Conservation (phyloP, 78 protist genomes). For the Emiliania huxleyi region DNA sequence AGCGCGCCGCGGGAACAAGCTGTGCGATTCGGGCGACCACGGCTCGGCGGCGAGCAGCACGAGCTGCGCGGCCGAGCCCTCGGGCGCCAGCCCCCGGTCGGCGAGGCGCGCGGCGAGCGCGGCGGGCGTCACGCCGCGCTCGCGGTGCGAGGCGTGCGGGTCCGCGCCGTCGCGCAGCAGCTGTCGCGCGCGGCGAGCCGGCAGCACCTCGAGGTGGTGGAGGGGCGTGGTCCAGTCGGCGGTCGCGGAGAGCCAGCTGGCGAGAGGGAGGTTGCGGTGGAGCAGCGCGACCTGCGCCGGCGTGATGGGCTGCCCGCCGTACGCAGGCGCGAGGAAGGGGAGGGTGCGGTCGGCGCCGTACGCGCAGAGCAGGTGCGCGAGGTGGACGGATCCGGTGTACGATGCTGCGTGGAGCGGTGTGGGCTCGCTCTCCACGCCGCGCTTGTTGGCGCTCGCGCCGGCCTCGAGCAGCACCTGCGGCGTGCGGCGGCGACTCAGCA, state of each 20-base stretch:
- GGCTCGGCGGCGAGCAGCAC: background rate
- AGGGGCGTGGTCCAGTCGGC: background rate
- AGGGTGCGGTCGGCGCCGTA: background rate
- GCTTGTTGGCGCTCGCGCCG: background rate
- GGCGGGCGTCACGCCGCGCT: background rate
- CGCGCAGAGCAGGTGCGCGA: background rate
- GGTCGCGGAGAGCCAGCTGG: background rate
- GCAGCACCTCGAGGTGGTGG: background rate
- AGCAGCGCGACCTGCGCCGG: background rate
- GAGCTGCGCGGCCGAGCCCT: background rate
- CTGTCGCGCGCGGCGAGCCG: background rate
- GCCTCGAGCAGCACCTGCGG: background rate
- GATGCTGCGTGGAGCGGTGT: background rate
- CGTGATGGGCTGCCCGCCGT: background rate
- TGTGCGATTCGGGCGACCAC: background rate
- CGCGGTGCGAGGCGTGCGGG: background rate
- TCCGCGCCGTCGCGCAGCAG: background rate
- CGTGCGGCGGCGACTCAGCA: background rate
- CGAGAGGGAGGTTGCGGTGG: background rate
- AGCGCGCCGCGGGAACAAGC: background rate
- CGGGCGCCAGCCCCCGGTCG: background rate
- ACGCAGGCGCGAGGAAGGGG: background rate
- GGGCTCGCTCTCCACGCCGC: background rate
- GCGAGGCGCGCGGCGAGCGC: background rate
- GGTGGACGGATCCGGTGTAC: background rate